These are phyloP conservation scores for Alternaria panax DNA, from an alignment of 2,329 filamentous ascomycete species.

Conservation along the genomic window DNA sequence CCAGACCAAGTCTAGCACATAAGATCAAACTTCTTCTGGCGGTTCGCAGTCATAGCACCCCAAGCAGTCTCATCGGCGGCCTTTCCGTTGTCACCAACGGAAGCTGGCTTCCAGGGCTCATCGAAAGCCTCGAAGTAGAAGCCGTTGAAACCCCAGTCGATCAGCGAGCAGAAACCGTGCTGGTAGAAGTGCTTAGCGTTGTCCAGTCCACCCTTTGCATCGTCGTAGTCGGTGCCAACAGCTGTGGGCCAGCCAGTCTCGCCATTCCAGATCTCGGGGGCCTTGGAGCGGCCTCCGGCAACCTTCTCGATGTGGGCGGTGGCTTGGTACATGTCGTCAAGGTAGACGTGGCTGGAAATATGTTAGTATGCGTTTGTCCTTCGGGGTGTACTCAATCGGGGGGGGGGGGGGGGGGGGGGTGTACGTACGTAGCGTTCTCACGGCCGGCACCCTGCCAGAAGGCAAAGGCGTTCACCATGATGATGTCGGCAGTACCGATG, in stretches of 20 bases:
- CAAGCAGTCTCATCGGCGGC: constrained; percentile 71
- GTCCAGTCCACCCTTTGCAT: constrained; percentile 65
- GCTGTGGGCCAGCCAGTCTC: constrained; percentile 36
- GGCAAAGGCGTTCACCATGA: constrained; percentile 73
- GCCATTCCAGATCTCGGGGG: constrained; percentile 63
- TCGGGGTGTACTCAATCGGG: neutral
- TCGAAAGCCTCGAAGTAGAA: constrained; percentile 80
- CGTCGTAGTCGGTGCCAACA: constrained; percentile 67
- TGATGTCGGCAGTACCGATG: constrained; percentile 67
- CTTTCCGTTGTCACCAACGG: constrained; percentile 68
- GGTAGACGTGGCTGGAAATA: constrained; percentile 59
- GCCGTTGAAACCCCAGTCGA: constrained; percentile 71
- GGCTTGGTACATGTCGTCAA: constrained; percentile 72
- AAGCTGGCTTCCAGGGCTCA: constrained; percentile 73
- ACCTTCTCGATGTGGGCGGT: constrained; percentile 68
- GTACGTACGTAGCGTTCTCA: constrained; percentile 59
- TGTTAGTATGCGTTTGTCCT: neutral
- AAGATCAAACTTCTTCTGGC: constrained; percentile 64
- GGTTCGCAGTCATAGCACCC: constrained; percentile 70
- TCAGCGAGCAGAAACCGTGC: constrained; percentile 68
- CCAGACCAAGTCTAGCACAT: constrained; percentile 50
- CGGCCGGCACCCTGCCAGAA: constrained; percentile 74
- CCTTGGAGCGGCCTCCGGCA: constrained; percentile 60
- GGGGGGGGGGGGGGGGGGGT: neutral
- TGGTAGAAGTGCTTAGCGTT: constrained; percentile 69